A percentile compares a stretch with the other conserved stretches of the same genome.
These are phyloP conservation scores for rapeseed (Brassica napus) DNA, from an alignment of 345 rosid species.

Conservation along the genomic window Da-Ae NC_063440.1:2271001-2271500, in stretches of 20 bases:
- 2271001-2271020: background rate
- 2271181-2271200: slow-evolving; percentile 21
- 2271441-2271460: slow-evolving; percentile 54
- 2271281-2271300: slow-evolving; percentile 28
- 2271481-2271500: slow-evolving; percentile 18
- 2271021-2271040: slow-evolving; percentile 13
- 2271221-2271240: slow-evolving; percentile 25
- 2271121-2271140: background rate
- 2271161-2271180: background rate
- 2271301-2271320: slow-evolving; percentile 24
- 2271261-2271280: slow-evolving; percentile 26
- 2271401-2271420: slow-evolving; percentile 28
- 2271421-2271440: slow-evolving; percentile 46
- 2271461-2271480: slow-evolving; percentile 48
- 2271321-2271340: background rate
- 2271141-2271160: background rate
- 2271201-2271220: slow-evolving; percentile 48
- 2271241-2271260: background rate
- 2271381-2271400: slow-evolving; percentile 36
- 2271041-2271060: background rate
- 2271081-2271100: slow-evolving; percentile 22
- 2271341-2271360: background rate
- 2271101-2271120: slow-evolving; percentile 1
- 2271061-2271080: background rate
- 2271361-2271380: slow-evolving; percentile 26